Evolutionary conservation across 108 stramenopile species (phyloP).

Genomic region (Cyclotella cryptica): DNA sequence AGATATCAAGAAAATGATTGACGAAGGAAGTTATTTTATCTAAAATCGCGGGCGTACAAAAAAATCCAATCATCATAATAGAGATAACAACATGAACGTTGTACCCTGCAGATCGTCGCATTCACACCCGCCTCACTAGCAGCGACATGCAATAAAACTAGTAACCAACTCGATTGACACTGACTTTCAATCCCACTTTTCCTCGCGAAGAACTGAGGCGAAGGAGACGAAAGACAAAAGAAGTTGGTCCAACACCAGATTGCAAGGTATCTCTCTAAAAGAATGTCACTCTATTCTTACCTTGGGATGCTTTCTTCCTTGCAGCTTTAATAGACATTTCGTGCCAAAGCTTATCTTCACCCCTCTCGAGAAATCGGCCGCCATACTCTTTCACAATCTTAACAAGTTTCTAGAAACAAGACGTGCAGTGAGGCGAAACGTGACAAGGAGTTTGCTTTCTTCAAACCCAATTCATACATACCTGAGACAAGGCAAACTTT

Average conservation of each 20-base stretch:
- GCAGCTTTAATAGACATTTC: conserved; percentile 29
- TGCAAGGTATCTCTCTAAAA: neutral
- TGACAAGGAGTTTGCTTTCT: neutral
- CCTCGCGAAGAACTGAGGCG: conserved; percentile 38
- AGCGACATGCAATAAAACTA: too few relatives aligned
- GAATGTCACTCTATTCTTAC: conserved; percentile 12
- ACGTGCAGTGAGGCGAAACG: neutral
- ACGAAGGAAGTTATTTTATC: too few relatives aligned
- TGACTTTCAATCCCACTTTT: conserved; percentile 43
- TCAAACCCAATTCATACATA: neutral
- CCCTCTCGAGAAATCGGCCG: conserved; percentile 45
- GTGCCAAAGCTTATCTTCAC: conserved; percentile 40
- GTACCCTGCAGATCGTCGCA: too few relatives aligned
- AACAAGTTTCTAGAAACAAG: conserved; percentile 11
- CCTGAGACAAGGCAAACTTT: conserved; percentile 29
- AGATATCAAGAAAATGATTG: too few relatives aligned
- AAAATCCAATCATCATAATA: too few relatives aligned
- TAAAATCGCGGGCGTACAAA: too few relatives aligned
- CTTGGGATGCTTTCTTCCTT: conserved; percentile 52
- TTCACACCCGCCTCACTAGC: too few relatives aligned
- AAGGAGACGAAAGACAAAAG: neutral
- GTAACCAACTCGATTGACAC: neutral
- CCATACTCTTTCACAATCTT: conserved; percentile 47
- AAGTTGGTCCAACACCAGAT: neutral
- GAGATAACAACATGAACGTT: too few relatives aligned